phyloP scores from a whole-genome alignment of 2,329 filamentous ascomycete species.

The Colletotrichum sp. region DNA sequence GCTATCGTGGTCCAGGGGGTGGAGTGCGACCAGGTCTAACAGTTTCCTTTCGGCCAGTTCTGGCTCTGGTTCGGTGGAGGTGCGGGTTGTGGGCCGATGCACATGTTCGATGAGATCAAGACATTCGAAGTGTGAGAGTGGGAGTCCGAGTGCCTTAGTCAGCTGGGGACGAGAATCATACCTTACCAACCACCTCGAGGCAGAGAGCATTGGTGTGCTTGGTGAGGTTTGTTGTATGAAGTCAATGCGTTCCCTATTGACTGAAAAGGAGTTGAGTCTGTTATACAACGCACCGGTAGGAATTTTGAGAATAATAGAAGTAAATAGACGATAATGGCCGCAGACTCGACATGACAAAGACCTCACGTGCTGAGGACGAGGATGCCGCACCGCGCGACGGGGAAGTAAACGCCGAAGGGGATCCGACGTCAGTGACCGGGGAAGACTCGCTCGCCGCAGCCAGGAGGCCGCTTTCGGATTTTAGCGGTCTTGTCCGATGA shows the following conservation, averaged over 20 bases:
- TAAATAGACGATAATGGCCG: background rate
- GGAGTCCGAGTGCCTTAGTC: slow-evolving; percentile 3
- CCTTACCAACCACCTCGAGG: background rate
- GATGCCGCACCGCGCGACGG: background rate
- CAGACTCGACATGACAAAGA: background rate
- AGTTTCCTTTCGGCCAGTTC: background rate
- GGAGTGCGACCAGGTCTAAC: background rate
- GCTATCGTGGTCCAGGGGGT: background rate
- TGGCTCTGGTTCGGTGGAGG: background rate
- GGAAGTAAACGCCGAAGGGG: background rate
- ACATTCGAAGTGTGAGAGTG: background rate
- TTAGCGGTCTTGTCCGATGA: background rate
- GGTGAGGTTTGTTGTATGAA: background rate
- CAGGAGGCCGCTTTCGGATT: slow-evolving; percentile 12
- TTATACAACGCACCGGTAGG: background rate
- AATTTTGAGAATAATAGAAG: background rate
- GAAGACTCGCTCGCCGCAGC: background rate
- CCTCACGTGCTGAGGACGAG: background rate
- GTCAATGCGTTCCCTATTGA: background rate
- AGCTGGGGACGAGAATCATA: background rate
- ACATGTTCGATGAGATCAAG: slow-evolving; percentile 17
- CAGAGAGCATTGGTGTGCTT: background rate
- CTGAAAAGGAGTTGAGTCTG: background rate
- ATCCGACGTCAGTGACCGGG: background rate
- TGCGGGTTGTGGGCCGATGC: slow-evolving; percentile 12